A percentile compares a stretch with the other conserved stretches of the same genome.
These are phyloP conservation scores for Kwoniella sp. DNA, from an alignment of 768 basidiomycete species.

Conservation along the genomic window DNA sequence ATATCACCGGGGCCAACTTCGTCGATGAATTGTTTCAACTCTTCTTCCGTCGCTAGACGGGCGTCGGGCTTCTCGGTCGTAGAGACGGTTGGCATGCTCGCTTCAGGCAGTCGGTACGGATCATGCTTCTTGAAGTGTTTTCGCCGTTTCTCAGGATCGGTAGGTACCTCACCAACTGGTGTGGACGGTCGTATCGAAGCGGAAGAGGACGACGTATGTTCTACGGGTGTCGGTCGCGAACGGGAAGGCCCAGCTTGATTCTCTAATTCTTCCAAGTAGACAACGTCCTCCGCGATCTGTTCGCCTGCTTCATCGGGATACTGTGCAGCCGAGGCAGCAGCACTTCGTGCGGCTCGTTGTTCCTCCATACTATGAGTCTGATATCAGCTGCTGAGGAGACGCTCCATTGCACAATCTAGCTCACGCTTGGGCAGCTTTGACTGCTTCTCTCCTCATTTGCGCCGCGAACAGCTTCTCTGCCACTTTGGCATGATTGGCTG, in stretches of 20 bases:
- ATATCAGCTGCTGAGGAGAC: neutral
- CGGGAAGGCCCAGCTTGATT: slow-evolving; percentile 51
- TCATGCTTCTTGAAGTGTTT: slow-evolving; percentile 62
- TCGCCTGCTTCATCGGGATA: slow-evolving; percentile 55
- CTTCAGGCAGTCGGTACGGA: slow-evolving; percentile 86
- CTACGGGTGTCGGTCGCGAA: slow-evolving; percentile 21
- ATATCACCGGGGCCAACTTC: slow-evolving; percentile 95
- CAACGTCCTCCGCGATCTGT: slow-evolving; percentile 68
- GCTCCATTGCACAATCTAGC: too few relatives aligned
- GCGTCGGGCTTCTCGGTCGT: slow-evolving; percentile 68
- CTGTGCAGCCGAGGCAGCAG: slow-evolving; percentile 18
- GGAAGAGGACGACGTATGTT: slow-evolving; percentile 20
- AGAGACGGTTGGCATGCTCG: slow-evolving; percentile 56
- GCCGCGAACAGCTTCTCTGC: slow-evolving; percentile 92
- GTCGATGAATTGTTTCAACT: slow-evolving; percentile 87
- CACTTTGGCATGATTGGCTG: slow-evolving; percentile 76
- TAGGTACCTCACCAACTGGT: slow-evolving; percentile 56
- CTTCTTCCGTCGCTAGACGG: slow-evolving; percentile 92
- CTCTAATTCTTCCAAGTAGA: slow-evolving; percentile 85
- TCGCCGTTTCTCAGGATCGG: slow-evolving; percentile 48
- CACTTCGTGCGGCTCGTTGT: slow-evolving; percentile 34
- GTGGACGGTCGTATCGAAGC: neutral
- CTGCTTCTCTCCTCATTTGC: slow-evolving; percentile 84
- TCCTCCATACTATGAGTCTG: slow-evolving; percentile 12
- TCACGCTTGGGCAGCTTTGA: slow-evolving; percentile 63